A percentile compares a stretch with the other conserved stretches of the same genome.
Conservation (phyloP, 139 green algal genomes). For the Chlamydomonas sphaeroides region DNA sequence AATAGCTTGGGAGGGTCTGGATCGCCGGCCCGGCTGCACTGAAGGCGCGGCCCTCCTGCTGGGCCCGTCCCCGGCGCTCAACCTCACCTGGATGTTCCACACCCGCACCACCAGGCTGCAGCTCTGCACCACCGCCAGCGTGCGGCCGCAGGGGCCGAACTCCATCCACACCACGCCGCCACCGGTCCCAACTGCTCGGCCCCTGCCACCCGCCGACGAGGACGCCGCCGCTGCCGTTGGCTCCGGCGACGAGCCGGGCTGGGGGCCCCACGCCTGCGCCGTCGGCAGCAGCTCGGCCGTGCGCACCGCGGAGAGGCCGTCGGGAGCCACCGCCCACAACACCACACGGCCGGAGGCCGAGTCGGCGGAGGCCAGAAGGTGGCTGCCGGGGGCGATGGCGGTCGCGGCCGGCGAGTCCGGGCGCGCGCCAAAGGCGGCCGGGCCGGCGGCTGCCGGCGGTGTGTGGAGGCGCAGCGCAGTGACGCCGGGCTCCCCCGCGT, state of each 20-base stretch:
- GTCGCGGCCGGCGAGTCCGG: neutral
- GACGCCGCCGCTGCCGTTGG: neutral
- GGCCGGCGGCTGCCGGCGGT: neutral
- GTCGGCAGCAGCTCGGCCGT: conserved; percentile 11
- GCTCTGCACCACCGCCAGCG: conserved; percentile 19
- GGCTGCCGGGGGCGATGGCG: neutral
- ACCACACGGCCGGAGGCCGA: neutral
- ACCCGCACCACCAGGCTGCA: neutral
- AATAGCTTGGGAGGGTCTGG: too few relatives aligned
- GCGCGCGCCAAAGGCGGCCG: neutral
- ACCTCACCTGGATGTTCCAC: conserved; percentile 23
- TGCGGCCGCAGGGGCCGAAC: neutral
- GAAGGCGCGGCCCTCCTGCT: too few relatives aligned
- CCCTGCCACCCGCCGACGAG: too few relatives aligned
- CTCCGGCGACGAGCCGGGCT: too few relatives aligned
- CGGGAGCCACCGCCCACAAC: conserved; percentile 33
- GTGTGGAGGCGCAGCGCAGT: conserved; percentile 1
- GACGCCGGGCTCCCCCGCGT: neutral
- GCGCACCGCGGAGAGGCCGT: neutral
- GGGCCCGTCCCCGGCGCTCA: too few relatives aligned
- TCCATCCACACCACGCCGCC: conserved; percentile 18
- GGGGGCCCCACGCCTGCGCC: neutral
- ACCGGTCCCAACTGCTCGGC: too few relatives aligned
- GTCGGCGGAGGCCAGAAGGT: conserved; percentile 8
- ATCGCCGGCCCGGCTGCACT: too few relatives aligned